Evolutionary conservation across 495 filamentous ascomycete species (phyloP), one percentile per base, ranked within the genome.

Genomic region (Penicillium steckii): DNA sequence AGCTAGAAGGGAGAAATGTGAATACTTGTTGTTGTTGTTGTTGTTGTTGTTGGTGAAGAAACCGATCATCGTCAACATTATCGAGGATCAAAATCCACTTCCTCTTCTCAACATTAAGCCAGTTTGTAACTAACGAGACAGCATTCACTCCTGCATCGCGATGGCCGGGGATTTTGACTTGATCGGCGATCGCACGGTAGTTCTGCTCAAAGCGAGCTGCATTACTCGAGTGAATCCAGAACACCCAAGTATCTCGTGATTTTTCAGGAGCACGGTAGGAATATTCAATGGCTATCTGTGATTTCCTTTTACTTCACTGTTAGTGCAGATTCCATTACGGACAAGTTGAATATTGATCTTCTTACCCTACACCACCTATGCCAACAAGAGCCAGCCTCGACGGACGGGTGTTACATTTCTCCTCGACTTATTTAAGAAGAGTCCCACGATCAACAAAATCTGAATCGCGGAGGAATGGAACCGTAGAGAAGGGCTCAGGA

Each of bases 191-290:
- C 13, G 66, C 66, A 38, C 57, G 51, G 59, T 59, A 75, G 44
- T 67, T 50, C 26, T 76, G 58, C 55, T 71, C 64, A 21, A 78
- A 73, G 10, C 73, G 64, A 10, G 65, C 59, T 7, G 35, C 44
- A 23, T 56, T 74, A 41, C 69, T 70, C 3, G 71, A 69, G 58
- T 74, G 68, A 2, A 80, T 54, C 77, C 78, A 82, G 55, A 82
- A 77, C 8, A 80, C 69, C 67, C 64, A 77, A 22, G 66, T 77
- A 22, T 64, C 45, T 8, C 69, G 73, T 15, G 59, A 73, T 19
- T 74, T 49, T 1, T 15, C 21, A 53, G 61, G 65, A n/a, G 53
- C 48, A 46, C 50, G 60, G 50, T 77, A 76, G 29, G 54, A 29
- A 46, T 74, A 64, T 57, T 77, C 64, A 38, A 75, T 70, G 10